These are phyloP conservation scores for Cytospora piceicola DNA, from an alignment of 2,329 filamentous ascomycete species.

Conservation along the genomic window DNA sequence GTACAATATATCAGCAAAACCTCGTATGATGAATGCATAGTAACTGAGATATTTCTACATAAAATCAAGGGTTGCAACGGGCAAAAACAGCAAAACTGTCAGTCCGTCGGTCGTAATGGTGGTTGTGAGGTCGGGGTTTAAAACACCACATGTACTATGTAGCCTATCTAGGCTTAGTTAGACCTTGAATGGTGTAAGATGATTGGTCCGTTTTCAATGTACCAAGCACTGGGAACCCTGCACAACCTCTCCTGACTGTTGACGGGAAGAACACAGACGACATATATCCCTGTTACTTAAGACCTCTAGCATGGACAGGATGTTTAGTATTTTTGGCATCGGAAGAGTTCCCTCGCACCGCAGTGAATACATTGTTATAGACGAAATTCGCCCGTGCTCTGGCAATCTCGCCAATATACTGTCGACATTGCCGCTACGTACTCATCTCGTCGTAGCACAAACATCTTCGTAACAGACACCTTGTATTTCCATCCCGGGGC, in stretches of 20 bases:
- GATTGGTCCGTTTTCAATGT: conserved; percentile 13
- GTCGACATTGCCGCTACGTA: conserved; percentile 1
- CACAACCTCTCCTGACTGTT: background rate
- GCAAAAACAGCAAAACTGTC: background rate
- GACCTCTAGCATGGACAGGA: background rate
- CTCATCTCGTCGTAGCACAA: background rate
- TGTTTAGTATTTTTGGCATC: background rate
- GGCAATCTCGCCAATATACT: conserved; percentile 23
- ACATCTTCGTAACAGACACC: background rate
- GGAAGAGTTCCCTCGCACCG: background rate
- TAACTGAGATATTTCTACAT: too few relatives aligned
- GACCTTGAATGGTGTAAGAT: conserved; percentile 24
- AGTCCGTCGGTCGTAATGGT: background rate
- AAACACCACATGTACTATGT: background rate
- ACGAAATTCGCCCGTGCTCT: conserved; percentile 5
- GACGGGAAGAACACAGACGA: background rate
- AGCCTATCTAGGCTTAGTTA: background rate
- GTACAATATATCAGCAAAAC: background rate
- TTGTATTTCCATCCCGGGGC: background rate
- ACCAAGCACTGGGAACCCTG: background rate
- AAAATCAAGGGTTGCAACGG: background rate
- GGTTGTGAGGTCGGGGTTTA: background rate
- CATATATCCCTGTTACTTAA: background rate
- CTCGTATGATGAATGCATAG: background rate
- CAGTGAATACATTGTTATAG: conserved; percentile 3